Base-by-base conservation (phyloP, 1,139 yeast genomes). In the Protomyces arabidopsidicola region DNA sequence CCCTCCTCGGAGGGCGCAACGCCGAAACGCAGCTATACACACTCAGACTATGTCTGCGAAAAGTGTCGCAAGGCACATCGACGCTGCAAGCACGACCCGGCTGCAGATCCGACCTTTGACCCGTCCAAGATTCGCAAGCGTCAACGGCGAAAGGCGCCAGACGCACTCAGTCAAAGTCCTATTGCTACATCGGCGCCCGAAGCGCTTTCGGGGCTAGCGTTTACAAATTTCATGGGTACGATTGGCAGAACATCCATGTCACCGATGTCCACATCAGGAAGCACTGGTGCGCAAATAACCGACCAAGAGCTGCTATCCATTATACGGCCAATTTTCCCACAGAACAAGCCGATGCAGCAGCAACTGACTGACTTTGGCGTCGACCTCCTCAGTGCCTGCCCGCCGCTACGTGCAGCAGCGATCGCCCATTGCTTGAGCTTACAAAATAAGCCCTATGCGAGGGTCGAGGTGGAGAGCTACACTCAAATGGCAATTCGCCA, bases 1-100 rank as follows among this genome's bases (percentile, higher is more conserved):
- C 6, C 31, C 31, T 27, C 31, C 6, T 27, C 31, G 8, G 31
- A 27, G 31, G 31, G 31, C 31, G 31, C 42, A 36, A 36, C 42
- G 42, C 42, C 48, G 3, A 42, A 42, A 18, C 48, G 48, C 20
- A 42, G 48, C 24, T 58, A 58, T 35, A 58, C 62, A 34, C 62
- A 58, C 20, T 51, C 62, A 9, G 34, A 35, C 22, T 58, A 36
- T n/a, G 62, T 52, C 18, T 58, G 62, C 24, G 62, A 51, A 4
- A 36, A 39, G 18, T 58, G 62, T 36, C 62, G 62, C 27, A 51
- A 52, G 34, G 53, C 62, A 3, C 62, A 58, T 34, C 62, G 62
- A 2, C 39, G 53, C 27, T 58, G 62, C 42, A 51, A 50, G 22
- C 62, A 58, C 34, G 36, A 31, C 14, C 39, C 39, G 4, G 27